Base-by-base conservation (phyloP, 2,329 filamentous ascomycete genomes). In the Ophiostoma triangulosporum region DNA sequence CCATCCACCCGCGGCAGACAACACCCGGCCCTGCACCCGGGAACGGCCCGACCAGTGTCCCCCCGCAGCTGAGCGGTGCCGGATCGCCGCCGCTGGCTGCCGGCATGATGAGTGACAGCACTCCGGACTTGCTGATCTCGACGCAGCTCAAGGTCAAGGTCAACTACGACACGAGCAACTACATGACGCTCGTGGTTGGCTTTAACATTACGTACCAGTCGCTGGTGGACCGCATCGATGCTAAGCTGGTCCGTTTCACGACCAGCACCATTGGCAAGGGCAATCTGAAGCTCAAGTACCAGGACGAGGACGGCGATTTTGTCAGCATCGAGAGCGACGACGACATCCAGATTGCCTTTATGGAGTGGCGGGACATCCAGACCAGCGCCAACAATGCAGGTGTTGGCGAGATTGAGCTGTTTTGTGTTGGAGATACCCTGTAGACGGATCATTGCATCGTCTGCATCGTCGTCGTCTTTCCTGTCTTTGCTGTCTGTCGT, bases 141-240 rank as follows among this genome's bases (percentile, higher is more conserved):
- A 82, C 86, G 7, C 93, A 97, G 64, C 77, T 98, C 51, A 97
- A 96, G 70, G 90, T 96, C 50, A 95, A 94, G 66, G 89, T 98
- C 54, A 91, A 91, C 64, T 94, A 88, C 64, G 88, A 93, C 56
- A 72, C 69, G 46, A 85, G 86, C 48, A 93, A 90, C 64, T 94
- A 94, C 61, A 85, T 96, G 56, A 96, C 91, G 1, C 76, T 98
- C n/a, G 91, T 98, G 11, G 94, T 95, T 40, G 86, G 88, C 31
- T 94, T 88, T 68, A 95, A 94, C 65, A 97, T 97, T 62, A 85
- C 88, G 38, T 97, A 94, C 68, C 88, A 93, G 60, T 93, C 88
- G 24, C 75, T 98, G 53, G 89, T 93, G 59, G 93, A 97, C 65
- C 86, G 93, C 11, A 96, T 98, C 62, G 93, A 98, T 64, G 88